Evolutionary conservation across 352 stramenopile species (phyloP).

Genomic region (Phytopythium litorale): DNA sequence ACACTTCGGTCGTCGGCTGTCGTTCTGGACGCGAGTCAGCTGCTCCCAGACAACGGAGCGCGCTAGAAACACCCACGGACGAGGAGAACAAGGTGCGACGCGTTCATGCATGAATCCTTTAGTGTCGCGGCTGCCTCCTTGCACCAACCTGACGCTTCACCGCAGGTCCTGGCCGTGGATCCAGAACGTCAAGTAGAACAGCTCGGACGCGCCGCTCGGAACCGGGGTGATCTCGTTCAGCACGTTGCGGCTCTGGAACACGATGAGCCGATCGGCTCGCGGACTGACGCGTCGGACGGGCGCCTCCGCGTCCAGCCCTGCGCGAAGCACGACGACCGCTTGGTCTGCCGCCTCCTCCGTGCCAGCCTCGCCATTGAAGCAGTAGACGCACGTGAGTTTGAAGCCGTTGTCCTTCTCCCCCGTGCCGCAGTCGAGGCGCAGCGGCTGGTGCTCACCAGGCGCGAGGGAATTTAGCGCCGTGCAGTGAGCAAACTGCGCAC

Average conservation of each 20-base stretch:
- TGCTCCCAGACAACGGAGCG: constrained; percentile 2
- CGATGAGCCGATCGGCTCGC: constrained; percentile 47
- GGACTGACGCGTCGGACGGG: constrained; percentile 27
- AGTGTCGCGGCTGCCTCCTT: not conserved
- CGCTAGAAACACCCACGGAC: not conserved
- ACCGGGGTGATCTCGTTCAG: constrained; percentile 63
- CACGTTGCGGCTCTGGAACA: constrained; percentile 67
- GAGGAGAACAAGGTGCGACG: not conserved
- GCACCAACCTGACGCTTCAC: not conserved
- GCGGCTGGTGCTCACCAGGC: constrained; percentile 34
- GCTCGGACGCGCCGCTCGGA: constrained; percentile 13
- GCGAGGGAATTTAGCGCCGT: constrained; percentile 51
- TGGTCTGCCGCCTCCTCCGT: constrained; percentile 4
- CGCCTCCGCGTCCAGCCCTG: constrained; percentile 20
- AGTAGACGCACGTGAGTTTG: constrained; percentile 77
- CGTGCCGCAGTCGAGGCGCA: constrained; percentile 62
- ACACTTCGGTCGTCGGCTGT: constrained; percentile 22
- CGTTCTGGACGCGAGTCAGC: constrained; percentile 18
- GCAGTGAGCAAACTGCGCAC: constrained; percentile 64
- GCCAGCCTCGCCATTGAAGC: constrained; percentile 29
- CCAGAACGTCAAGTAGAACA: constrained; percentile 78
- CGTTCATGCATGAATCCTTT: no score
- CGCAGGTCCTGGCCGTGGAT: constrained; percentile 65
- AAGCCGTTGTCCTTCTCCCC: constrained; percentile 77
- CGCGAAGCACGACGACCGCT: constrained; percentile 32